These are phyloP conservation scores for Rhododendron simsii DNA, from an alignment of 148 eudicot species.

Conservation along the genomic window DNA sequence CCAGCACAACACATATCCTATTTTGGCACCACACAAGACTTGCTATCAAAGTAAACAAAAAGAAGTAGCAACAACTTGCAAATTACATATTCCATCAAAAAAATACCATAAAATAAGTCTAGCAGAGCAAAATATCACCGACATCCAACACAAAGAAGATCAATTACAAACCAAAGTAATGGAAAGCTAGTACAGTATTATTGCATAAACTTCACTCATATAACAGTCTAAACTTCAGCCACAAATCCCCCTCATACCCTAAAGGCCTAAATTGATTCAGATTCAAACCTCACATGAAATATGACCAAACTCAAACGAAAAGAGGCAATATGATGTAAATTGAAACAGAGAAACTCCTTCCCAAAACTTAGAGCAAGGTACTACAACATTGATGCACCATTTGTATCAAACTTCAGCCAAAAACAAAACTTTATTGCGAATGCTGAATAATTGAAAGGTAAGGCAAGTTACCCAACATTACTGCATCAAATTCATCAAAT, in stretches of 20 bases:
- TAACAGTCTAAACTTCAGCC: not conserved
- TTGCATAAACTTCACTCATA: not conserved
- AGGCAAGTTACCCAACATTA: not conserved
- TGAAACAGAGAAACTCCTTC: not conserved
- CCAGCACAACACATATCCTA: not conserved
- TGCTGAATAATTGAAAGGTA: not conserved
- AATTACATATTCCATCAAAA: not conserved
- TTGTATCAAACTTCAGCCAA: not conserved
- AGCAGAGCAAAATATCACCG: not conserved
- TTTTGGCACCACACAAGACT: not conserved
- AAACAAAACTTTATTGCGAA: not conserved
- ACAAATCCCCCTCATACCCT: not conserved
- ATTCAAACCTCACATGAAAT: not conserved
- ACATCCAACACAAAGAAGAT: not conserved
- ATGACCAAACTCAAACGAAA: not conserved
- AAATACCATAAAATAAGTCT: not conserved
- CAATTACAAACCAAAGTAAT: not conserved
- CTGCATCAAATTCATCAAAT: slow-evolving; percentile 10
- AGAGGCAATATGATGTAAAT: not conserved
- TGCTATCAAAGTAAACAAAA: not conserved
- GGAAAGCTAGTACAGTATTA: not conserved
- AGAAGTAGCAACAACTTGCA: not conserved
- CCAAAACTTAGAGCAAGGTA: not conserved
- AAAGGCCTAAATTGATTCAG: not conserved
- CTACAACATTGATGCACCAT: not conserved